Evolutionary conservation across 768 basidiomycete genomes (phyloP).

Genomic region (Exidia glandulosa): DNA sequence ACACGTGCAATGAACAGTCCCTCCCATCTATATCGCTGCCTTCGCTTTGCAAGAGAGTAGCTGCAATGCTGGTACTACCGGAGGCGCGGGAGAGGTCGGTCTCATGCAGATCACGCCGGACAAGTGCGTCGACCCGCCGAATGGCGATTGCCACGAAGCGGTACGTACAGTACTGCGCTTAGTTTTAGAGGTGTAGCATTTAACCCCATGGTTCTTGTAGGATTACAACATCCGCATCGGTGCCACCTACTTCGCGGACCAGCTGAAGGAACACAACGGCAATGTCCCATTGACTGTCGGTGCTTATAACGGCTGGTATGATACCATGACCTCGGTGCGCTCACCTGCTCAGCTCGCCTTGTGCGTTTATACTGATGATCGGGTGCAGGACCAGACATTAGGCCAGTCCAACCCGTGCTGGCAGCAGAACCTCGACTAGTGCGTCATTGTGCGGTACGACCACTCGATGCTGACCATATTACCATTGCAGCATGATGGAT

Average conservation of each 20-base stretch:
- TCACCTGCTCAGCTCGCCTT: not conserved
- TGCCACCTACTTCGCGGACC: slow-evolving; percentile 45
- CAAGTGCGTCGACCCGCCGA: slow-evolving; percentile 54
- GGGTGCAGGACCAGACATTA: slow-evolving; percentile 16
- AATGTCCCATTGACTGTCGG: slow-evolving; percentile 52
- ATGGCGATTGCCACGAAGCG: slow-evolving; percentile 30
- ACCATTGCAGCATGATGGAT: slow-evolving; percentile 45
- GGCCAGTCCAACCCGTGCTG: slow-evolving; percentile 14
- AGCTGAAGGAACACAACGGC: slow-evolving; percentile 36
- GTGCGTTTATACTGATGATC: not conserved
- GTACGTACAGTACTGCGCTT: slow-evolving; percentile 12
- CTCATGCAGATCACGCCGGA: slow-evolving; percentile 77
- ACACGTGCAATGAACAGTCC: slow-evolving; percentile 28
- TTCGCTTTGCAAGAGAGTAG: slow-evolving; percentile 83
- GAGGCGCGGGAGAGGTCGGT: slow-evolving; percentile 74
- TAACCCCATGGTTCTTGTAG: slow-evolving; percentile 21
- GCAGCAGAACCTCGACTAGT: slow-evolving; percentile 67
- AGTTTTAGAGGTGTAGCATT: not conserved
- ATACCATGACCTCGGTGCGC: slow-evolving; percentile 47
- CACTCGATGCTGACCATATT: not conserved
- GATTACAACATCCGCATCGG: slow-evolving; percentile 65
- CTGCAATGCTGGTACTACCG: slow-evolving; percentile 56
- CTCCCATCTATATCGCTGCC: slow-evolving; percentile 68
- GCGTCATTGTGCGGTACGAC: slow-evolving; percentile 17
- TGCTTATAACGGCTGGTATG: slow-evolving; percentile 64